phyloP scores from a whole-genome alignment of 768 basidiomycete genomes.

The Xanthoconium purpureum region DNA sequence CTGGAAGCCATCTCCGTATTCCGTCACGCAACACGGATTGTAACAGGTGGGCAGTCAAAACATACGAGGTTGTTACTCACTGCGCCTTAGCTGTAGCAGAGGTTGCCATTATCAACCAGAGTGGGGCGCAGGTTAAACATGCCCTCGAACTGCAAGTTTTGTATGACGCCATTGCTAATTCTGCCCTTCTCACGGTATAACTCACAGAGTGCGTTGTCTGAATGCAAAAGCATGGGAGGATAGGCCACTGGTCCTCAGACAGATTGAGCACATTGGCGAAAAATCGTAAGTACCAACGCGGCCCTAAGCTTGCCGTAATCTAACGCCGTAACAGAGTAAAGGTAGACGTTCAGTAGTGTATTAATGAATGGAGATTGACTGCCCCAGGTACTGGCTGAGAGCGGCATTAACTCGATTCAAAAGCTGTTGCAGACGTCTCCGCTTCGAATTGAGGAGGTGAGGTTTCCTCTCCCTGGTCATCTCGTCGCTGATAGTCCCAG shows the following conservation, averaged over 20 bases:
- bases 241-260: conserved; percentile 75
- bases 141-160: conserved; percentile 68
- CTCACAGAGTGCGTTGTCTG: conserved; percentile 66
- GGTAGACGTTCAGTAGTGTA: conserved; percentile 9
- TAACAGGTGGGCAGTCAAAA: conserved; percentile 50
- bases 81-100: conserved; percentile 66
- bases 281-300: conserved; percentile 62
- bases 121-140: conserved; percentile 65
- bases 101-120: conserved; percentile 61
- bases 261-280: conserved; percentile 88
- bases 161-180: background rate
- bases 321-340: conserved; percentile 22
- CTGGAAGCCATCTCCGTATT: conserved; percentile 71
- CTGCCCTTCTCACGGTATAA: background rate
- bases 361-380: conserved; percentile 10
- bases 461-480: background rate
- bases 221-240: conserved; percentile 92
- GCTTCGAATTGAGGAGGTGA: conserved; percentile 61
- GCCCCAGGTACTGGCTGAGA: conserved; percentile 66
- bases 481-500: conserved; percentile 35
- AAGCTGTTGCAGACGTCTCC: conserved; percentile 55
- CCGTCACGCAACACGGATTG: conserved; percentile 72
- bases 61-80: conserved; percentile 1
- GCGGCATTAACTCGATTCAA: conserved; percentile 64
- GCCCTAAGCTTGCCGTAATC: background rate